Evolutionary conservation across 2,329 filamentous ascomycete species (phyloP), one percentile per base, ranked within the genome.

Genomic region (Beauveria sp.): DNA sequence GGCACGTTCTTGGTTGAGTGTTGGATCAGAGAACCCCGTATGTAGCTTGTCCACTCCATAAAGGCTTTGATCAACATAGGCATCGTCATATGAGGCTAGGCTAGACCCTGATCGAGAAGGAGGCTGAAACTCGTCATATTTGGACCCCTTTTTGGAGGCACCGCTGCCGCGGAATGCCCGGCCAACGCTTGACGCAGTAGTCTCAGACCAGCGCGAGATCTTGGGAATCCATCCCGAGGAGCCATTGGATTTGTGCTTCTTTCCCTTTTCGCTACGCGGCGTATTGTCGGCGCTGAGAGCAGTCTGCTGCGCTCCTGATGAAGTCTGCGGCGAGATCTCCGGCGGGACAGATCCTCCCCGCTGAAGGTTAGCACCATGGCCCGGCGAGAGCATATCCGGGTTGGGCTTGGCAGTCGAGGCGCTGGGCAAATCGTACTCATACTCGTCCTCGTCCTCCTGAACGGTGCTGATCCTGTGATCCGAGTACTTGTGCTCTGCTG

Each of bases 181-280:
- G 50, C 90, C 87, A 49, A 92, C 86, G 63, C 91, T 96, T 0
- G 92, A 96, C 4, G 93, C 85, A 0, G 95, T 99, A 2, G 93
- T 98, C 76, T 96, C 95, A 0, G 93, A 98, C 95, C 95, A 99
- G 49, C 95, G 86, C 6, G 95, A 98, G 65, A 96, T 93, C 78
- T 96, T 97, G 26, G 93, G 92, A 64, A 96, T 89, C 79, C 85
- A 86, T 57, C 83, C 80, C 0, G 90, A 91, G 0, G 91, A 95
- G 62, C 86, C 86, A 70, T 84, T 89, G 1, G 91, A 93, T 73
- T 96, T 96, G 77, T 96, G 90, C 77, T 96, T 97, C 73, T 89
- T 90, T 64, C 85, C 83, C 74, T 90, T 91, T 6, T 91, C 88
- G 1, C 84, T 86, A 46, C 71, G 71, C 12, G 91, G 90, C 0